Evolutionary conservation across 2,329 filamentous ascomycete genomes (phyloP).

Genomic region (Drechslerella coelobrocha): DNA sequence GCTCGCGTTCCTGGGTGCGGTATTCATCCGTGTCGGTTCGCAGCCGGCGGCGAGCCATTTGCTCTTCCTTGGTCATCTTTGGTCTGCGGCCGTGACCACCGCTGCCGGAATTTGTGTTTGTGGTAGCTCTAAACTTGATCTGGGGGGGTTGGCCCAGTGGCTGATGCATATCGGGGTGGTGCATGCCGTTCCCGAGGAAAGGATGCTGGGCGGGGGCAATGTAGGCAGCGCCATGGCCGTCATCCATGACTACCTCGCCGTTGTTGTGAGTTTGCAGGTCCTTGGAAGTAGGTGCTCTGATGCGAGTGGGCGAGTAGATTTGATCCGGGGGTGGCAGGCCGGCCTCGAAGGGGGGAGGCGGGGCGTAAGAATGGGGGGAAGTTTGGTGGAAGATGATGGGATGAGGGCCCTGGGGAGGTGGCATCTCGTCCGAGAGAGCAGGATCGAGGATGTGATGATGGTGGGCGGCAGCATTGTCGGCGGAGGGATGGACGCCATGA

Average conservation of each 20-base stretch:
- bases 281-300: slow-evolving; percentile 31
- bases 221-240: slow-evolving; percentile 47
- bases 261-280: slow-evolving; percentile 44
- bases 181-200: slow-evolving; percentile 48
- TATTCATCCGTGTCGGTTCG: slow-evolving; percentile 48
- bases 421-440: slow-evolving; percentile 48
- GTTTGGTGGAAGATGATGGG: slow-evolving; percentile 49
- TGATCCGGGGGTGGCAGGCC: slow-evolving; percentile 11
- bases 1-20: slow-evolving; percentile 45
- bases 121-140: slow-evolving; percentile 46
- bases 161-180: slow-evolving; percentile 48
- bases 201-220: slow-evolving; percentile 47
- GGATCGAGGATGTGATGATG: slow-evolving; percentile 41
- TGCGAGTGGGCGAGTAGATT: slow-evolving; percentile 35
- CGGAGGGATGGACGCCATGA: slow-evolving; percentile 23
- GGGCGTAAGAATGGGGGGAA: slow-evolving; percentile 44
- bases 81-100: slow-evolving; percentile 38
- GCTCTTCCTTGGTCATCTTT: slow-evolving; percentile 49
- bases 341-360: slow-evolving; percentile 22
- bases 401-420: slow-evolving; percentile 32
- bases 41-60: slow-evolving; percentile 42
- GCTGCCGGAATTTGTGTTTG: slow-evolving; percentile 26
- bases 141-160: slow-evolving; percentile 42
- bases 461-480: slow-evolving; percentile 25
- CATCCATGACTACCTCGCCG: slow-evolving; percentile 49